Conservation (phyloP, 371 early-diverging fungal genomes). For the Conidiobolus incongruus region DNA sequence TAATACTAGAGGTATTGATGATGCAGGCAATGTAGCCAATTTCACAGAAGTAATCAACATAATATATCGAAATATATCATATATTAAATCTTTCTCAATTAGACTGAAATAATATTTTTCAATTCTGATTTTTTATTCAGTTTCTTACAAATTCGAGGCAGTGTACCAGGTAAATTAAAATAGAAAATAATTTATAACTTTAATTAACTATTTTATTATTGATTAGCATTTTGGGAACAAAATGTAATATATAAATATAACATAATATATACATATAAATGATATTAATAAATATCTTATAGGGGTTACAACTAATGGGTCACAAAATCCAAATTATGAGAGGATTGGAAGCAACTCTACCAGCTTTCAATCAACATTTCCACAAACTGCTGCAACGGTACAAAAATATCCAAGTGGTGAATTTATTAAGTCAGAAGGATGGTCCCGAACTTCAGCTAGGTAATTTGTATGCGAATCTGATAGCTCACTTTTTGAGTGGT, state of each 20-base stretch:
- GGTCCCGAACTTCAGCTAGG: slow-evolving; percentile 44
- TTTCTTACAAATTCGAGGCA: slow-evolving; percentile 77
- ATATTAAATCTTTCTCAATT: slow-evolving; percentile 1
- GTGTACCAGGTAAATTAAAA: slow-evolving; percentile 42
- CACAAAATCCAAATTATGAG: slow-evolving; percentile 58
- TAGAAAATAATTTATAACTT: not conserved
- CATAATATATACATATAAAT: not conserved
- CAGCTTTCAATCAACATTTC: slow-evolving; percentile 65
- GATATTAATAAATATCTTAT: not conserved
- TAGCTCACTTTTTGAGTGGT: slow-evolving; percentile 17
- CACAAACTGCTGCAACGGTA: slow-evolving; percentile 51
- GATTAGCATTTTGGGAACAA: slow-evolving; percentile 81
- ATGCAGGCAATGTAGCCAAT: slow-evolving; percentile 92
- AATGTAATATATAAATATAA: slow-evolving; percentile 10
- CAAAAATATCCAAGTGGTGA: slow-evolving; percentile 48
- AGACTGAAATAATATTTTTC: slow-evolving; percentile 54
- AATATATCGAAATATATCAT: not conserved
- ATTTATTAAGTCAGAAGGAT: slow-evolving; percentile 47
- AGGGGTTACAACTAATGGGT: slow-evolving; percentile 53
- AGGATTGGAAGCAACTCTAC: slow-evolving; percentile 36
- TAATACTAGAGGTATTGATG: slow-evolving; percentile 89
- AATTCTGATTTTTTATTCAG: slow-evolving; percentile 27
- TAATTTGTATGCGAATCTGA: slow-evolving; percentile 34
- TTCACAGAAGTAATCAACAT: slow-evolving; percentile 66
- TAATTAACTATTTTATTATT: not conserved